These are phyloP conservation scores for Colletotrichum sansevieriae DNA, from an alignment of 2,329 filamentous ascomycete genomes.

Conservation along the genomic window DNA sequence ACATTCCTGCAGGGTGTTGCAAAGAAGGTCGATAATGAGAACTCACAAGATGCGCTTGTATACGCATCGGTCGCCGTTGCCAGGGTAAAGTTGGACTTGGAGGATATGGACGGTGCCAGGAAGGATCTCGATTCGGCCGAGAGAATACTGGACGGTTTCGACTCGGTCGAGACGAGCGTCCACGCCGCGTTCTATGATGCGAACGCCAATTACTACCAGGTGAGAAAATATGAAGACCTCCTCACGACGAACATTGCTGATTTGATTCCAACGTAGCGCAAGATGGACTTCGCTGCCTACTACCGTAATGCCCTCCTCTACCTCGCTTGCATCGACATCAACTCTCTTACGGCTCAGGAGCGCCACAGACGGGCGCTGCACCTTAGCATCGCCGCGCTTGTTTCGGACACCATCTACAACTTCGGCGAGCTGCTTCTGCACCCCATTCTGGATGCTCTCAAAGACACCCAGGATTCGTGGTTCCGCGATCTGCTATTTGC, in stretches of 20 bases:
- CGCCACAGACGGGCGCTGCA: conserved; percentile 89
- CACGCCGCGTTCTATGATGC: conserved; percentile 97
- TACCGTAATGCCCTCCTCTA: conserved; percentile 98
- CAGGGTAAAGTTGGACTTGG: conserved; percentile 84
- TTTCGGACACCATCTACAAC: conserved; percentile 98
- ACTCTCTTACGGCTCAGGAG: conserved; percentile 79
- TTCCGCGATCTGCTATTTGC: conserved; percentile 95
- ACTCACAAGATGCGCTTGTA: conserved; percentile 94
- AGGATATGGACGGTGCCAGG: conserved; percentile 84
- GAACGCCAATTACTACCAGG: conserved; percentile 95
- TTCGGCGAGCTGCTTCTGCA: conserved; percentile 99
- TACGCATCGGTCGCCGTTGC: conserved; percentile 94
- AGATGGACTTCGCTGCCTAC: conserved; percentile 94
- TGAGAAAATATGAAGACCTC: conserved; percentile 48
- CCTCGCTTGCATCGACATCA: conserved; percentile 92
- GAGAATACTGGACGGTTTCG: conserved; percentile 88
- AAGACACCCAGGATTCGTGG: conserved; percentile 82
- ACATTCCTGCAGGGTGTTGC: conserved; percentile 86
- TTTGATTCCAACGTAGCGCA: conserved; percentile 64
- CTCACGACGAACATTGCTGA: background rate
- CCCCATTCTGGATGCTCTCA: conserved; percentile 89
- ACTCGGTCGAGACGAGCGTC: conserved; percentile 94
- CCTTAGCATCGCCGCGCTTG: conserved; percentile 89
- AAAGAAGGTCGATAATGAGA: conserved; percentile 89
- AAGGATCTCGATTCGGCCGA: conserved; percentile 90